These are phyloP conservation scores for Xylariaceae sp. DNA, from an alignment of 2,329 filamentous ascomycete genomes.

Conservation along the genomic window DNA sequence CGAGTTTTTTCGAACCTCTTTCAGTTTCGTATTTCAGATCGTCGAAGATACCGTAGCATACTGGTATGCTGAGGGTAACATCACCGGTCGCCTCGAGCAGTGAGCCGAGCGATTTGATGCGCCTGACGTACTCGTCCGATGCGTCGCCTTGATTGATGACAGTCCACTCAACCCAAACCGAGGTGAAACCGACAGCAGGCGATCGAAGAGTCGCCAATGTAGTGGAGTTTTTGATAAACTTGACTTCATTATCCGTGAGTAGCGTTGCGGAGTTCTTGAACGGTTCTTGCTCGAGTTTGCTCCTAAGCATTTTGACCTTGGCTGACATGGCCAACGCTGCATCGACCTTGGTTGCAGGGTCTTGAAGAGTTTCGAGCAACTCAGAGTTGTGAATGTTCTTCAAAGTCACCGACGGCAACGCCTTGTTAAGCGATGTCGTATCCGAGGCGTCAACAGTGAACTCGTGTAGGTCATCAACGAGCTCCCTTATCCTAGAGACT, in stretches of 20 bases:
- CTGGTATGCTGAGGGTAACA: constrained; percentile 4
- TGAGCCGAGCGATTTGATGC: constrained; percentile 11
- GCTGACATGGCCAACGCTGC: neutral
- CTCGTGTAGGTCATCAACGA: constrained; percentile 1
- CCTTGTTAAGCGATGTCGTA: neutral
- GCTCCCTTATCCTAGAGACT: neutral
- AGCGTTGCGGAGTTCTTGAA: neutral
- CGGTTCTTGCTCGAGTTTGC: neutral
- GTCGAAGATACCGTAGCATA: constrained; percentile 12
- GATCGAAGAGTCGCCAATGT: neutral
- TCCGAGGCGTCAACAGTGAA: neutral
- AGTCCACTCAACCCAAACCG: constrained; percentile 11
- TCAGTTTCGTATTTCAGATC: constrained; percentile 5
- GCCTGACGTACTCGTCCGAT: constrained; percentile 5
- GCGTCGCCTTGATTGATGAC: neutral
- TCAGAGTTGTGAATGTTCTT: neutral
- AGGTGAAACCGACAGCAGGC: neutral
- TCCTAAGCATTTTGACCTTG: constrained; percentile 3
- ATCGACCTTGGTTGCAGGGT: neutral
- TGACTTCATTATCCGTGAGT: neutral
- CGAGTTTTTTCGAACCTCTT: constrained; percentile 2
- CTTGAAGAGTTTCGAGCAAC: constrained; percentile 4
- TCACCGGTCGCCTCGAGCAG: constrained; percentile 9
- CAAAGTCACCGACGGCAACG: constrained; percentile 3
- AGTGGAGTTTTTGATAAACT: neutral